These are phyloP conservation scores for Glomus cerebriforme DNA, from an alignment of 192 early-diverging fungal species.

Conservation along the genomic window DNA sequence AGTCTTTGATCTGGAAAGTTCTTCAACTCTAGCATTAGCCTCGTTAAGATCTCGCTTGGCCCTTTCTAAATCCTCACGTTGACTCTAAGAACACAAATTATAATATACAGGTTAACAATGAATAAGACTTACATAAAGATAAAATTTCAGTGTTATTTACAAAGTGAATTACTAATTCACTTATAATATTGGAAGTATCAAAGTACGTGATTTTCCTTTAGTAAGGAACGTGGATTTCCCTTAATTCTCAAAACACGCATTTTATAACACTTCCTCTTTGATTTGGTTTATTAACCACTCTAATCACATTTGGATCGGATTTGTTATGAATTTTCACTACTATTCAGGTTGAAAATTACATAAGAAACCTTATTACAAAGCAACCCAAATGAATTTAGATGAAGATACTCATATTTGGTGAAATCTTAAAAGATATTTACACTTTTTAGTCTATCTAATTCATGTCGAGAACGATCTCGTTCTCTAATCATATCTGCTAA, in stretches of 20 bases:
- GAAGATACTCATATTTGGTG: not conserved
- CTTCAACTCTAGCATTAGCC: constrained; percentile 73
- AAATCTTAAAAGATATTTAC: not conserved
- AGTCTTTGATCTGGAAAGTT: constrained; percentile 77
- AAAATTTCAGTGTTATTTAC: too few relatives aligned
- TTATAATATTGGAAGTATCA: too few relatives aligned
- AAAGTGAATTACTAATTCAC: not conserved
- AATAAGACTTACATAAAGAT: not conserved
- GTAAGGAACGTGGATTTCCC: too few relatives aligned
- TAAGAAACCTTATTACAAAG: not conserved
- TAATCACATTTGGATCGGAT: not conserved
- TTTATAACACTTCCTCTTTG: not conserved
- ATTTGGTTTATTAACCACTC: too few relatives aligned
- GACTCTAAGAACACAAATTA: constrained; percentile 47
- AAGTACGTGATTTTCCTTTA: too few relatives aligned
- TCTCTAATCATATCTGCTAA: constrained; percentile 88
- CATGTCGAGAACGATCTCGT: constrained; percentile 80
- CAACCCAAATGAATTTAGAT: not conserved
- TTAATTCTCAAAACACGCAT: not conserved
- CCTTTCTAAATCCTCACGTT: constrained; percentile 80
- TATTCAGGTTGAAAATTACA: not conserved
- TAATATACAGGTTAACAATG: not conserved
- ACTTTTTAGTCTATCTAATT: constrained; percentile 49
- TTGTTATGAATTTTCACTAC: too few relatives aligned
- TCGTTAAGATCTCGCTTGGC: constrained; percentile 80